Percentiles rank a stretch among this genome's conserved stretches.
Conservation (phyloP, 176 grass and related monocot species). For the Chrysopogon serrulatus region DNA sequence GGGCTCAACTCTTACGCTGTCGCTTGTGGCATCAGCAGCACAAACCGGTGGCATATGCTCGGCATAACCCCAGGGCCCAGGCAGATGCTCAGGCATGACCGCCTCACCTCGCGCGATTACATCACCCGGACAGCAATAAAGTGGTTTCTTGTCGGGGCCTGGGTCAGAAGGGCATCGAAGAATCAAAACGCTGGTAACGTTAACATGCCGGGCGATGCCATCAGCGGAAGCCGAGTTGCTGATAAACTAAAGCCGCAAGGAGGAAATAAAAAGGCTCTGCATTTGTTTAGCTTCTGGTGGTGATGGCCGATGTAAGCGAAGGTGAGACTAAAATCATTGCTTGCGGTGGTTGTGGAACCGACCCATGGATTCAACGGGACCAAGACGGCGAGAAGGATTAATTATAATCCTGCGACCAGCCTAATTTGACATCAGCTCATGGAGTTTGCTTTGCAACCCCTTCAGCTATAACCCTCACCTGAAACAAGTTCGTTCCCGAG, state of each 20-base stretch:
- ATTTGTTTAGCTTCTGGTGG: slow-evolving; percentile 7
- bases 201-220: slow-evolving; percentile 10
- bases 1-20: not conserved
- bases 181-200: slow-evolving; percentile 28
- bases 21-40: not conserved
- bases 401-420: not conserved
- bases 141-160: slow-evolving; percentile 25
- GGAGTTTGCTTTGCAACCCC: not conserved
- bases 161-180: not conserved
- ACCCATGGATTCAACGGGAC: slow-evolving; percentile 11
- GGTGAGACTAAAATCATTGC: not conserved
- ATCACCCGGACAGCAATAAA: slow-evolving; percentile 28
- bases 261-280: not conserved
- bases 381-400: not conserved
- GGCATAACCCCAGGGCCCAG: slow-evolving; percentile 32
- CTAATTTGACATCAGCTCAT: not conserved
- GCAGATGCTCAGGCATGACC: slow-evolving; percentile 9
- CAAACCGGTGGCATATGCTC: not conserved
- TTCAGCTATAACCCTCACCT: not conserved
- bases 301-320: not conserved
- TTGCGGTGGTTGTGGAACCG: slow-evolving; percentile 16
- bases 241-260: slow-evolving; percentile 5
- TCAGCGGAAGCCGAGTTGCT: slow-evolving; percentile 8
- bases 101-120: not conserved
- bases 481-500: not conserved